Percentiles rank a stretch among this genome's conserved stretches.
phyloP scores from a whole-genome alignment of 495 filamentous ascomycete species.

The Bryoglossum gracile region DNA sequence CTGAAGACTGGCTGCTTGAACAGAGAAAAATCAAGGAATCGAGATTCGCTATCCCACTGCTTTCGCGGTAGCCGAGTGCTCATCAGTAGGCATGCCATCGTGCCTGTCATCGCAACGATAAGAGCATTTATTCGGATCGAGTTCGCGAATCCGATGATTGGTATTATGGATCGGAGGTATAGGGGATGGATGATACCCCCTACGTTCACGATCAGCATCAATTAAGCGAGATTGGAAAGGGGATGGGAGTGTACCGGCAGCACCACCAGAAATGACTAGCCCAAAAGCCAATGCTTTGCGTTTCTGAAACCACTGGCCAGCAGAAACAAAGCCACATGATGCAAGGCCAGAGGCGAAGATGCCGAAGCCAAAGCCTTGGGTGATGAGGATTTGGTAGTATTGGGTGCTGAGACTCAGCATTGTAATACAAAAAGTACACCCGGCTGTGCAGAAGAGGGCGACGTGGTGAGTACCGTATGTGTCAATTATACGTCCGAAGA shows the following conservation, averaged over 20 bases:
- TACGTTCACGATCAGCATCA: not conserved
- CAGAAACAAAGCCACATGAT: slow-evolving; percentile 29
- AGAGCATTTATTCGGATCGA: slow-evolving; percentile 56
- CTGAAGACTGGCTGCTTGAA: slow-evolving; percentile 7
- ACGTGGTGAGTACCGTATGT: slow-evolving; percentile 21
- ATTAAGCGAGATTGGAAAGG: not conserved
- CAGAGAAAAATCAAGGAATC: slow-evolving; percentile 4
- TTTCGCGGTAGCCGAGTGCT: not conserved
- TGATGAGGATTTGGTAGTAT: slow-evolving; percentile 68
- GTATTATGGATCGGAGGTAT: slow-evolving; percentile 53
- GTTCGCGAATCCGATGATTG: slow-evolving; percentile 57
- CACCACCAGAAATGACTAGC: slow-evolving; percentile 7
- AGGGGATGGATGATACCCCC: slow-evolving; percentile 59
- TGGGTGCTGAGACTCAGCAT: slow-evolving; percentile 53
- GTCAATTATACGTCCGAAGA: slow-evolving; percentile 9
- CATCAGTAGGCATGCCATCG: not conserved
- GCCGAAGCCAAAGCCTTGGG: slow-evolving; percentile 57
- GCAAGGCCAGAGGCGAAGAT: not conserved
- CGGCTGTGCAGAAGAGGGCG: slow-evolving; percentile 37
- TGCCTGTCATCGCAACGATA: slow-evolving; percentile 53
- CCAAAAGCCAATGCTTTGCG: slow-evolving; percentile 19
- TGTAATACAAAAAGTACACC: slow-evolving; percentile 57
- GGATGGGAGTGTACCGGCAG: not conserved
- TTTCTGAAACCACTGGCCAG: slow-evolving; percentile 60
- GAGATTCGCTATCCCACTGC: not conserved